phyloP scores from a whole-genome alignment of 2,329 filamentous ascomycete species.

The Aspergillus eucalypticola region DNA sequence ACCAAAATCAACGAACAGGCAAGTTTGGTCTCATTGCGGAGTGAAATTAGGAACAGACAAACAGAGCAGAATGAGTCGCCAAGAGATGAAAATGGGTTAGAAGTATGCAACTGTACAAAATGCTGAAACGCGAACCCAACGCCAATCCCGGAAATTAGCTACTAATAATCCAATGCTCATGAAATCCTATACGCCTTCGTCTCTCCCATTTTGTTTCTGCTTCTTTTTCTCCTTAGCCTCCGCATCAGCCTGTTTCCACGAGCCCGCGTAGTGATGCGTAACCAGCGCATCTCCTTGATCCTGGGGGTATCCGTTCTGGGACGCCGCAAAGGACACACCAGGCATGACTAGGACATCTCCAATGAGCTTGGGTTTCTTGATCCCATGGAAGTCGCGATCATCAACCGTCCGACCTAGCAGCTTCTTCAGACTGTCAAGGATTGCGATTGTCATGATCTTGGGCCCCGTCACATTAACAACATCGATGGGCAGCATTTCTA shows the following conservation, averaged over 20 bases:
- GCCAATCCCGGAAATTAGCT: too few species aligned
- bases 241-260: constrained; percentile 21
- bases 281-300: constrained; percentile 17
- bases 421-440: constrained; percentile 22
- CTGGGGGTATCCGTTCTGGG: constrained; percentile 23
- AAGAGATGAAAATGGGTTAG: too few species aligned
- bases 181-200: too few species aligned
- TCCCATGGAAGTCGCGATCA: constrained; percentile 25
- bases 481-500: constrained; percentile 29
- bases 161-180: too few species aligned
- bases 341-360: constrained; percentile 32
- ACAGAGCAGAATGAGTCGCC: too few species aligned
- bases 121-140: too few species aligned
- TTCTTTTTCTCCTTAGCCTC: constrained; percentile 22
- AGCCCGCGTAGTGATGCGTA: constrained; percentile 22
- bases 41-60: too few species aligned
- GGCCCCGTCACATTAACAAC: constrained; percentile 31
- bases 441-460: constrained; percentile 29
- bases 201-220: background rate
- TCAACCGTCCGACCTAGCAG: constrained; percentile 21
- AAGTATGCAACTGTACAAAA: too few species aligned
- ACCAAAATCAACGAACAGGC: too few species aligned
- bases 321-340: constrained; percentile 26
- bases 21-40: too few species aligned
- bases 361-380: constrained; percentile 25